Base-by-base conservation (phyloP, 78 protist species). In the Dictyostelium purpureum region DNA sequence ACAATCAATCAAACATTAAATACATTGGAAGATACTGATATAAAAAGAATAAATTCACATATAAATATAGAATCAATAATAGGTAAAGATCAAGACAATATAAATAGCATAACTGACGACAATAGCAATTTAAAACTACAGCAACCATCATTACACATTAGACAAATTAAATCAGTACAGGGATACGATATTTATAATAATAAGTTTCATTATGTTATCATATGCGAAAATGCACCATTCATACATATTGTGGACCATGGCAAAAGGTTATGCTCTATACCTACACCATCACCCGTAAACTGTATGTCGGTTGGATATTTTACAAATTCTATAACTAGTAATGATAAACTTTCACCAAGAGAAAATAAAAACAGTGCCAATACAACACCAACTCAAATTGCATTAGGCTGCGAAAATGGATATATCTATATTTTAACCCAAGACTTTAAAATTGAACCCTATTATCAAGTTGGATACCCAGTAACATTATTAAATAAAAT, bases 341-440 rank as follows among this genome's bases (percentile, higher is more conserved):
- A 12, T 16, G 11, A 16, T 16, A 16, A 35, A 31, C 10, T 33
- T 56, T 57, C 28, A 9, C 49, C 49, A 43, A 43, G 49, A 7
- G 49, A 7, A 9, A 43, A 4, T 43, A 61, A 4, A 2, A 9
- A 18, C 65, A 19, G 65, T 0, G 26, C 70, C 10, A 28, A 3
- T 61, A 35, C 77, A 73, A 59, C 14, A 35, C 11, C 43, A 28
- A 54, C 31, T 33, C 92, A 85, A 59, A 42, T 85, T 12, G 77
- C 78, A 38, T 47, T 85, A 18, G 92, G 92, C 16, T 74, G 92
- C 73, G 92, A 85, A 38, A 85, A 85, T 85, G 92, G 92, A 14
- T 59, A 28, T 43, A 61, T 85, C 14, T 85, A 85, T 59, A 42
- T 85, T 42, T 24, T 85, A 0, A 56, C 37, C 7, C 14, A 57